Percentiles rank a stretch among this genome's conserved stretches.
These are phyloP conservation scores for Nymphaea colorata DNA, from an alignment of 164 flowering plant genomes.

Conservation along the genomic window DNA sequence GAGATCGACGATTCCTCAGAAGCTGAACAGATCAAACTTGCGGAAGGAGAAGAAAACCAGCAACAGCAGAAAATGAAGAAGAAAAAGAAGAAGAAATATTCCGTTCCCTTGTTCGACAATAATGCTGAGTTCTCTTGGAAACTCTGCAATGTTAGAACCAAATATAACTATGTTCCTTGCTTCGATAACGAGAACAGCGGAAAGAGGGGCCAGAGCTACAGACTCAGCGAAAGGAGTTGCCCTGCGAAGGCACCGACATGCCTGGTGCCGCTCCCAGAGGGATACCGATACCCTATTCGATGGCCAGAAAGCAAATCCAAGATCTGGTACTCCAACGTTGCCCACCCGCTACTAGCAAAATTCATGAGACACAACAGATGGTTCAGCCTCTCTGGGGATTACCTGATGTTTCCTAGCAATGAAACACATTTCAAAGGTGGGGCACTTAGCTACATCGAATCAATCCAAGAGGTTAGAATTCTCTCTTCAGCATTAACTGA, in stretches of 20 bases:
- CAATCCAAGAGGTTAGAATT: conserved; percentile 67
- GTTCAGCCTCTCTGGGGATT: conserved; percentile 57
- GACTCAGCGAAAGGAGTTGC: conserved; percentile 86
- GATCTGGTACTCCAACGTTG: conserved; percentile 68
- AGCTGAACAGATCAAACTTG: neutral
- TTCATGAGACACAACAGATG: conserved; percentile 52
- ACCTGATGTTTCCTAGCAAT: conserved; percentile 62
- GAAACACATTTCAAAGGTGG: conserved; percentile 66
- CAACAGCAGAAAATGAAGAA: neutral
- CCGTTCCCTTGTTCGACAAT: conserved; percentile 71
- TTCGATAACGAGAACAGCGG: conserved; percentile 48
- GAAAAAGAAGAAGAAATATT: conserved; percentile 34
- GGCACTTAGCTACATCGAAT: conserved; percentile 65
- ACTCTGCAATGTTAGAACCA: conserved; percentile 64
- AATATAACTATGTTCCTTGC: conserved; percentile 87
- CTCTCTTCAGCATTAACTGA: neutral
- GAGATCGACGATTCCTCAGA: neutral
- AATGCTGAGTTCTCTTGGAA: conserved; percentile 67
- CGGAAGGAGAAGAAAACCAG: neutral
- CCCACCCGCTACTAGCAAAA: conserved; percentile 79
- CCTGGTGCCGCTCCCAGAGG: conserved; percentile 72
- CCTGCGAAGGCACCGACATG: conserved; percentile 65
- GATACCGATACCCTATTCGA: conserved; percentile 44
- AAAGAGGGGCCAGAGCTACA: conserved; percentile 44
- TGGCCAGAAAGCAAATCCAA: conserved; percentile 90